Evolutionary conservation across 768 basidiomycete genomes (phyloP).

Genomic region (Lactarius quietus): DNA sequence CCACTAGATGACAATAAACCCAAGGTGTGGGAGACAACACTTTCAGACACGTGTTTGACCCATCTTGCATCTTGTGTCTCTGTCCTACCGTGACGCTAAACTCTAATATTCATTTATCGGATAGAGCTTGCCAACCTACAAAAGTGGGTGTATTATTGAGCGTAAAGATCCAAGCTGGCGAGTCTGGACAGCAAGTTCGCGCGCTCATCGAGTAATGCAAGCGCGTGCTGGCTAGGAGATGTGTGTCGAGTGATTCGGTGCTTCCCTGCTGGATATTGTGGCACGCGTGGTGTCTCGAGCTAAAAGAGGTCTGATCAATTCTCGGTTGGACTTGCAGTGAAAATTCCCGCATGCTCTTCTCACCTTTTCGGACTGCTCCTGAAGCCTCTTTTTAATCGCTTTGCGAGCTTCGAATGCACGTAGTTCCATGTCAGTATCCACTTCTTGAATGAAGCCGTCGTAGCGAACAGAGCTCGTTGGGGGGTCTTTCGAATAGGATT

Average conservation of each 20-base stretch:
- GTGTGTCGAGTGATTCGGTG: constrained; percentile 34
- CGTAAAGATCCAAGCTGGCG: constrained; percentile 39
- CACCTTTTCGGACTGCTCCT: constrained; percentile 14
- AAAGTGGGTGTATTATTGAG: neutral
- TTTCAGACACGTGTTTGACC: constrained; percentile 9
- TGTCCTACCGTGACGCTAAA: neutral
- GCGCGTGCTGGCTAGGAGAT: constrained; percentile 43
- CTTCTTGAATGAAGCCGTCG: constrained; percentile 51
- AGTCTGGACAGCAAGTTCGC: constrained; percentile 53
- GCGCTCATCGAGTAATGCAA: constrained; percentile 54
- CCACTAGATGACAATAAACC: constrained; percentile 11
- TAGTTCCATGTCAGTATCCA: constrained; percentile 52
- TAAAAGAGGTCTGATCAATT: constrained; percentile 1
- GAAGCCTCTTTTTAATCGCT: constrained; percentile 4
- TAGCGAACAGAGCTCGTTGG: constrained; percentile 40
- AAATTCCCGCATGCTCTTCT: neutral
- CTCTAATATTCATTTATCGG: constrained; percentile 11
- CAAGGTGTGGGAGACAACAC: constrained; percentile 1
- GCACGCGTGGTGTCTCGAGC: constrained; percentile 1
- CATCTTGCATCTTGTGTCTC: neutral
- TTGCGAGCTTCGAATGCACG: constrained; percentile 38
- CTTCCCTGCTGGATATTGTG: constrained; percentile 7
- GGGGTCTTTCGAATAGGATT: constrained; percentile 16
- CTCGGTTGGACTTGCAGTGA: neutral
- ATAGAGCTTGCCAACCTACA: neutral